Conservation (phyloP, 2,329 filamentous ascomycete genomes). For the Trichophyton rubrum region DNA sequence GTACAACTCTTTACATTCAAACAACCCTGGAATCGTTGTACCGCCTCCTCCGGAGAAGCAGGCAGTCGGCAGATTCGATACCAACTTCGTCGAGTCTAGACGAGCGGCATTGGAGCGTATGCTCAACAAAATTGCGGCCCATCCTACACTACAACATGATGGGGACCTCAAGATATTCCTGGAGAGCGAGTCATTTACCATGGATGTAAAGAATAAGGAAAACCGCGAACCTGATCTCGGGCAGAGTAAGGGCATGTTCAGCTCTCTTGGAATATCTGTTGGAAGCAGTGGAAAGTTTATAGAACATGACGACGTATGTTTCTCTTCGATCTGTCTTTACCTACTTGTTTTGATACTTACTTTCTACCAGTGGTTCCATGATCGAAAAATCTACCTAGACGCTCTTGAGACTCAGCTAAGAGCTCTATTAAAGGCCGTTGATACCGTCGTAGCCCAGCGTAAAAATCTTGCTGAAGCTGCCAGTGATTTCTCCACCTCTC, state of each 20-base stretch:
- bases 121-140: slow-evolving; percentile 87
- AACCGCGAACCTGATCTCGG: slow-evolving; percentile 71
- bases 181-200: slow-evolving; percentile 89
- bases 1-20: slow-evolving; percentile 85
- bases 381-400: slow-evolving; percentile 87
- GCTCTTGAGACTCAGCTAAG: slow-evolving; percentile 86
- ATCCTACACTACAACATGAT: slow-evolving; percentile 85
- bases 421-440: slow-evolving; percentile 81
- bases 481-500: slow-evolving; percentile 79
- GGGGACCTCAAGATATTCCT: slow-evolving; percentile 90
- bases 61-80: slow-evolving; percentile 88
- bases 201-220: slow-evolving; percentile 97
- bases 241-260: slow-evolving; percentile 89
- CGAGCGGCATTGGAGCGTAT: slow-evolving; percentile 89
- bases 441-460: slow-evolving; percentile 79
- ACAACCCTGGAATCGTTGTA: slow-evolving; percentile 88
- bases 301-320: slow-evolving; percentile 82
- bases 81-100: slow-evolving; percentile 88
- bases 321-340: neutral
- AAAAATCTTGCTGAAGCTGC: slow-evolving; percentile 90
- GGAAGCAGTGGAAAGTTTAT: slow-evolving; percentile 77
- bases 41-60: slow-evolving; percentile 97
- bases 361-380: slow-evolving; percentile 73
- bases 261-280: slow-evolving; percentile 66
- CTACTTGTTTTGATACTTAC: neutral